Base-by-base conservation (phyloP, 2,329 filamentous ascomycete genomes). In the Colletotrichum sansevieriae region DNA sequence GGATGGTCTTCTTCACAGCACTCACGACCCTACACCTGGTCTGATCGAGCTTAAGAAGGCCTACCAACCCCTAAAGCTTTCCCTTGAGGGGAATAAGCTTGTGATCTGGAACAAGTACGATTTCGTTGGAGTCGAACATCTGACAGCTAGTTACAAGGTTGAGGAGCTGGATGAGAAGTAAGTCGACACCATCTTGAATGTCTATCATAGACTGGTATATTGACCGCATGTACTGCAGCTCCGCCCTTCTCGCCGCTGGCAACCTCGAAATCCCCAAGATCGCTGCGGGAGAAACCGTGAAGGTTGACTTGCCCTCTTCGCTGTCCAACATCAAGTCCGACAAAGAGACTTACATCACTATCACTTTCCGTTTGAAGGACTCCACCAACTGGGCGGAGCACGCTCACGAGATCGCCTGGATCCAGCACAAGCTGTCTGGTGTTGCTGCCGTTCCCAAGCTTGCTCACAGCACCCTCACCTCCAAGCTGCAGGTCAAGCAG, bases 1-100 rank as follows among this genome's bases (percentile, higher is more conserved):
- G 84, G 88, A 90, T 71, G 88, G 88, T 0, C 74, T 90, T 4
- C 78, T 85, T 29, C 81, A 82, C 72, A 86, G 84, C 57, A 78
- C 82, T 15, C 88, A 91, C 72, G 79, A 82, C 12, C 85, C 88
- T 0, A 87, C 83, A 0, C 87, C 87, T 2, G 88, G 88, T 0
- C 72, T 91, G 58, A 72, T 80, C 2, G 88, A 91, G 73, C 81
- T 84, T 47, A 88, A 88, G 73, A 89, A 87, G 74, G 84, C 83
- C 2, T 85, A 88, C 46, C 83, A 88, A 70, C 88, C 88, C 0
- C 82, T 90, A 3, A 75, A 78, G 3, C 77, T 85, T 18, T 75
- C 75, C 1, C 72, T 83, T 1, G 74, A 79, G 11, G 77, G 75
- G 3, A 75, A 77, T 2, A 75, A 77, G 22, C 71, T 88, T 1